A percentile compares a stretch with the other conserved stretches of the same genome.
Conservation (phyloP, 2,329 filamentous ascomycete genomes). For the Ceratocystis diversiconidia region DNA sequence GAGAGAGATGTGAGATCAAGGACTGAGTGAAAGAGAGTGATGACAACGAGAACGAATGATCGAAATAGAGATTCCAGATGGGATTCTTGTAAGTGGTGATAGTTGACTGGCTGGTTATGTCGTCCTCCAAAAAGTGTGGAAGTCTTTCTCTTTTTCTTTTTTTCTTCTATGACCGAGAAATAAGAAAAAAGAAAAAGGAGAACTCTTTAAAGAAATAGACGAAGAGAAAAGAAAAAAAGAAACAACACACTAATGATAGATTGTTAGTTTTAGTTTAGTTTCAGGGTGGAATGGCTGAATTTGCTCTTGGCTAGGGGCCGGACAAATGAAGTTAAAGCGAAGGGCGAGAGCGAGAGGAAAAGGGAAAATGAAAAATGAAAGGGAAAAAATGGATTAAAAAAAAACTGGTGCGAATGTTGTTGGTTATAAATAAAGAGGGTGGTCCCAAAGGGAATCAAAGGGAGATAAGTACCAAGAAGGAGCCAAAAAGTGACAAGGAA, state of each 20-base stretch:
- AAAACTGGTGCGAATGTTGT: constrained; percentile 1
- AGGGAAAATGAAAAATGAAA: constrained; percentile 16
- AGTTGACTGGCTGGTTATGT: not conserved
- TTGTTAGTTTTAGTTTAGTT: constrained; percentile 7
- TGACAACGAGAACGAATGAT: not conserved
- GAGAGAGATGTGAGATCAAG: not conserved
- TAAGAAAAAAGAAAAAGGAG: not conserved
- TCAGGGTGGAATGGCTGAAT: constrained; percentile 4
- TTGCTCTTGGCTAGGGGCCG: not conserved
- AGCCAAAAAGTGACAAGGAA: constrained; percentile 9
- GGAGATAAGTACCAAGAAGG: constrained; percentile 5
- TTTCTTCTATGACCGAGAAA: not conserved
- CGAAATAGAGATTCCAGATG: constrained; percentile 4
- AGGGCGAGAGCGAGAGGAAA: constrained; percentile 13
- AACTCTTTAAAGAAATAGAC: not conserved
- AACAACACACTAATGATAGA: constrained; percentile 1
- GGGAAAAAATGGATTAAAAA: constrained; percentile 2
- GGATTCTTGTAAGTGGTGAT: constrained; percentile 1
- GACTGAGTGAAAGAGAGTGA: not conserved
- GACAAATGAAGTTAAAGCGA: constrained; percentile 16
- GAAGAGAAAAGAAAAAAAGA: not conserved
- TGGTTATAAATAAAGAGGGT: constrained; percentile 1
- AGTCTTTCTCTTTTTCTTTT: not conserved
- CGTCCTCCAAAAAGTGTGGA: not conserved
- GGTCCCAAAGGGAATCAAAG: not conserved